Evolutionary conservation across 169 alveolate species (phyloP).

Genomic region (Eimeria sp.): DNA sequence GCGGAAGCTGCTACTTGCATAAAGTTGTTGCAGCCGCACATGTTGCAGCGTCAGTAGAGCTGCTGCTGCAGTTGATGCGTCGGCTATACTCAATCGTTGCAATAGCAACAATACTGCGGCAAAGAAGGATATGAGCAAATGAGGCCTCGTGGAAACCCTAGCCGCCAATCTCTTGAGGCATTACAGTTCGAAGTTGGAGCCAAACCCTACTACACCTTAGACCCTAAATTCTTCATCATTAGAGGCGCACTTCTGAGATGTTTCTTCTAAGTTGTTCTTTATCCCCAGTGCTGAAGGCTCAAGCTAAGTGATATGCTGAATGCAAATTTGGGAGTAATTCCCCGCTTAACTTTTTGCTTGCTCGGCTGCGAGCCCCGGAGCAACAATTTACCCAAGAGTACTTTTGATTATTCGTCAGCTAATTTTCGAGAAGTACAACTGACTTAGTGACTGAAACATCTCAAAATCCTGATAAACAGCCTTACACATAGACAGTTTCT

Average conservation of each 20-base stretch:
- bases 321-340: too few relatives aligned
- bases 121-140: neutral
- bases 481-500: neutral
- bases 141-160: too few relatives aligned
- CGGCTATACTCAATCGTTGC: neutral
- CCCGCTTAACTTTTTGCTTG: too few relatives aligned
- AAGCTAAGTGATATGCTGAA: too few relatives aligned
- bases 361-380: too few relatives aligned
- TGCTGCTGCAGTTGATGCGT: neutral
- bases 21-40: neutral
- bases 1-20: conserved; percentile 33
- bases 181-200: neutral
- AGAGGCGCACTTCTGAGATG: too few relatives aligned
- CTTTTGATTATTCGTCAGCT: too few relatives aligned
- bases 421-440: neutral
- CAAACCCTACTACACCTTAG: neutral
- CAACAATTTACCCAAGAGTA: neutral
- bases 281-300: too few relatives aligned
- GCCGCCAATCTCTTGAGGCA: neutral
- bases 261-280: too few relatives aligned
- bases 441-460: neutral
- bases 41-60: conserved; percentile 1
- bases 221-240: neutral
- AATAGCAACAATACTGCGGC: neutral
- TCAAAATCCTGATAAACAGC: neutral